Base-by-base conservation (phyloP, 2,329 filamentous ascomycete genomes). In the Trichoderma afroharzianum region DNA sequence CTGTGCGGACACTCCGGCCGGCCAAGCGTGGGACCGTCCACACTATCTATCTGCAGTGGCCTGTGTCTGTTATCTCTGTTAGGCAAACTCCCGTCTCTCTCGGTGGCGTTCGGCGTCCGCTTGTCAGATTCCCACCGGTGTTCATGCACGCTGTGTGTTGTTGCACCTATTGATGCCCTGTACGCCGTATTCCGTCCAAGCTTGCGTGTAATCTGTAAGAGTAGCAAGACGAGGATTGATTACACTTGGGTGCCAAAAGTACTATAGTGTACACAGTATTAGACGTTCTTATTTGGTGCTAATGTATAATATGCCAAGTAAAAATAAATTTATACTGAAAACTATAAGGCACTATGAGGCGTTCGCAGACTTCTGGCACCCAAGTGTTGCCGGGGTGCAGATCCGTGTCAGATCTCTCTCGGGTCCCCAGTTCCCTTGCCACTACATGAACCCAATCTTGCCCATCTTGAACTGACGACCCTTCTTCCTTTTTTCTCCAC, bases 61-160 rank as follows among this genome's bases (percentile, higher is more conserved):
- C 28, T 47, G 24, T 14, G 36, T 57, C 47, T 59, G 57, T 69
- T 62, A 69, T 53, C 66, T 69, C 66, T 67, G n/a, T 50, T 59
- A 58, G 55, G 36, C 24, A 21, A 24, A 43, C 26, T 32, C 11
- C 64, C 33, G 64, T 18, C 28, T 55, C 15, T 18, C 28, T 50
- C 63, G 43, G 63, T 64, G 63, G 43, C 63, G 30, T 55, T 43
- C 43, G 63, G 12, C 62, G 24, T 50, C 43, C 21, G n/a, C 50
- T 33, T 57, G 63, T 39, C n/a, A 57, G 50, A 36, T 24, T 26
- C 30, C 47, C 32, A 24, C 30, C 53, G 53, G 30, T 43, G 36
- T 43, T 43, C 36, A 43, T 43, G 36, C 36, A 18, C 36, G 36
- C 15, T 43, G 36, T 18, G 36, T 6, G 12, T 18, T 7, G 36